These are phyloP conservation scores for Ustilago cynodontis DNA, from an alignment of 1,284 basidiomycete species.

Conservation along the genomic window DNA sequence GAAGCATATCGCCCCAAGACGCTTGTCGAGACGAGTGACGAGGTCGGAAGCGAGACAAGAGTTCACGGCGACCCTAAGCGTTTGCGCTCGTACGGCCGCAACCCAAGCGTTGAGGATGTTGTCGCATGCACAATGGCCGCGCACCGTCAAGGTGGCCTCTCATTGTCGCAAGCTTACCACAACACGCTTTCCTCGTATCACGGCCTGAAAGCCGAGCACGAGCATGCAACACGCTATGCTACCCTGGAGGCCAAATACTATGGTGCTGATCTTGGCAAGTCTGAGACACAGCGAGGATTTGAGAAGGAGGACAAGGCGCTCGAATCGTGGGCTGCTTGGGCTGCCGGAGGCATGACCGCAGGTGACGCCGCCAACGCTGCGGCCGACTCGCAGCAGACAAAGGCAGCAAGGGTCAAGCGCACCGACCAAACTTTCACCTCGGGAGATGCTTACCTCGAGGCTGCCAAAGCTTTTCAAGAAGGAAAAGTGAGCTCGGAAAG, in stretches of 20 bases:
- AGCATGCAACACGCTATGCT: slow-evolving; percentile 82
- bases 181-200: slow-evolving; percentile 63
- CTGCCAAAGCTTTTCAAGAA: slow-evolving; percentile 46
- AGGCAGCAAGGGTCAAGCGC: slow-evolving; percentile 41
- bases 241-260: slow-evolving; percentile 82
- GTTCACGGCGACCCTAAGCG: slow-evolving; percentile 75
- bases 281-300: slow-evolving; percentile 61
- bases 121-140: slow-evolving; percentile 85
- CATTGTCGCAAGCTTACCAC: slow-evolving; percentile 84
- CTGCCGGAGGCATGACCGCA: slow-evolving; percentile 21
- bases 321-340: slow-evolving; percentile 57
- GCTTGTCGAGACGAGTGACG: slow-evolving; percentile 77
- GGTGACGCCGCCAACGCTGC: slow-evolving; percentile 20
- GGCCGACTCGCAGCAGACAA: slow-evolving; percentile 35
- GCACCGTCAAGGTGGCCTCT: slow-evolving; percentile 76
- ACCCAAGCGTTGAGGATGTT: slow-evolving; percentile 87
- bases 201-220: slow-evolving; percentile 74
- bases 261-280: slow-evolving; percentile 78
- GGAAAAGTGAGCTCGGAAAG: slow-evolving; percentile 29
- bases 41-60: slow-evolving; percentile 73
- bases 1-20: slow-evolving; percentile 87
- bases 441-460: slow-evolving; percentile 52
- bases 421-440: slow-evolving; percentile 50
- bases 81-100: slow-evolving; percentile 70
- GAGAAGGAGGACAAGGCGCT: slow-evolving; percentile 60